These are phyloP conservation scores for Botryotinia narcissicola DNA, from an alignment of 2,329 filamentous ascomycete genomes.

Conservation along the genomic window DNA sequence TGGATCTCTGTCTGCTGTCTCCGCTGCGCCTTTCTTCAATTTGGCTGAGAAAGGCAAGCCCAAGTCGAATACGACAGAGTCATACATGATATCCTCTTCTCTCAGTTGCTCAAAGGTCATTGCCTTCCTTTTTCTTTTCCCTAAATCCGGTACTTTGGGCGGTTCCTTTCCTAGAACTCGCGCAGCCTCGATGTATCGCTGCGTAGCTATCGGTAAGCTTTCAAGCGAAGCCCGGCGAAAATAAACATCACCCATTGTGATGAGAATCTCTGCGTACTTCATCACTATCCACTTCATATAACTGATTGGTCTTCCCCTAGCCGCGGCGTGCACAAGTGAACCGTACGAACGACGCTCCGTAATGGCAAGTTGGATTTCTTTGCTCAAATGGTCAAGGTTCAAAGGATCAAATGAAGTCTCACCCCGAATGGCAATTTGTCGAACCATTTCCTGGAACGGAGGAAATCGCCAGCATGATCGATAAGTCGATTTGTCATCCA, in stretches of 20 bases:
- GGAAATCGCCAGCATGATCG: constrained; percentile 2
- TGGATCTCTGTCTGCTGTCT: background rate
- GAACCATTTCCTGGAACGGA: background rate
- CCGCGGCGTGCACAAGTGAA: constrained; percentile 32
- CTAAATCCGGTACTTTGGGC: background rate
- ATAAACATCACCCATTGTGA: constrained; percentile 36
- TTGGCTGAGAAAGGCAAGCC: background rate
- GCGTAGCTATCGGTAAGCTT: constrained; percentile 36
- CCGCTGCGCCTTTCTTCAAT: background rate
- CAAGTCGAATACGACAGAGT: background rate
- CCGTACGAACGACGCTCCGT: constrained; percentile 22
- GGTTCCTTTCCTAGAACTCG: constrained; percentile 32
- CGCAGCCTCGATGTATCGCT: constrained; percentile 35
- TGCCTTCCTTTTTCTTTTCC: background rate
- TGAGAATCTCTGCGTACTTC: constrained; percentile 39
- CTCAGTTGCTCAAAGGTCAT: background rate
- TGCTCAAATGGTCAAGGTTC: background rate
- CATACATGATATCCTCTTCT: background rate
- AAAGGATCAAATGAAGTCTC: constrained; percentile 32
- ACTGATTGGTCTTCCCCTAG: constrained; percentile 30
- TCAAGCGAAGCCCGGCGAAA: constrained; percentile 36
- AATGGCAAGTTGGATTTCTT: background rate
- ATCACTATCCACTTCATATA: constrained; percentile 40
- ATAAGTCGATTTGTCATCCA: background rate
- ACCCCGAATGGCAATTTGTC: background rate